Evolutionary conservation across 2,329 filamentous ascomycete genomes (phyloP).

Genomic region (Aspergillus vadensis): DNA sequence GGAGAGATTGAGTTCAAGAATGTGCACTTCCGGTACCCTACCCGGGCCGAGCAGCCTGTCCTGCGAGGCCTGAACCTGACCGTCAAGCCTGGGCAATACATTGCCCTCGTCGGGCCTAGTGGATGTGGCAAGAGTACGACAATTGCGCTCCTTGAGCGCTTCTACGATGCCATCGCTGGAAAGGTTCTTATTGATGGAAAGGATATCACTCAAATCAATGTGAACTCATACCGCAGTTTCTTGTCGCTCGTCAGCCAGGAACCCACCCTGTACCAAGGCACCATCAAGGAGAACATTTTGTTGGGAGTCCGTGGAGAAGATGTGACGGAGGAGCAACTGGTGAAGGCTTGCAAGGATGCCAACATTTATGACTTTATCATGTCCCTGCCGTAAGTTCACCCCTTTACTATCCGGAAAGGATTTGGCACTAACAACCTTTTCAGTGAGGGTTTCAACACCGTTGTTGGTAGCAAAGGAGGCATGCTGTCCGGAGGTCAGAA

Average conservation of each 20-base stretch:
- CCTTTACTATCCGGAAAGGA: not conserved
- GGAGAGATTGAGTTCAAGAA: constrained; percentile 86
- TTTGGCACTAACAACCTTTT: constrained; percentile 22
- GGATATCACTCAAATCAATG: constrained; percentile 77
- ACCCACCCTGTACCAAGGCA: constrained; percentile 91
- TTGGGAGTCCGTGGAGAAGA: constrained; percentile 70
- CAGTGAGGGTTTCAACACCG: constrained; percentile 75
- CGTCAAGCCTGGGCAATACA: constrained; percentile 50
- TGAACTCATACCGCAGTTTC: constrained; percentile 81
- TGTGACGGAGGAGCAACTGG: constrained; percentile 70
- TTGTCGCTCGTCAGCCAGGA: constrained; percentile 92
- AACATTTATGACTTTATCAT: constrained; percentile 93
- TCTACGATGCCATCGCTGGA: constrained; percentile 85
- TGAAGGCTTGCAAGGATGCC: constrained; percentile 80
- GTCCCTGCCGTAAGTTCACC: constrained; percentile 64
- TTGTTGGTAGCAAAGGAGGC: constrained; percentile 83
- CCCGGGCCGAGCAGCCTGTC: constrained; percentile 86
- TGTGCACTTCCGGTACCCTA: constrained; percentile 93
- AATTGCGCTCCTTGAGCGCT: constrained; percentile 87
- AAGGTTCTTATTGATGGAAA: constrained; percentile 79
- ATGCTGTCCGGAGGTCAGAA: constrained; percentile 91
- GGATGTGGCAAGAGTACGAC: constrained; percentile 95
- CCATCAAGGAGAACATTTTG: constrained; percentile 85
- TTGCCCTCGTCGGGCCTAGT: constrained; percentile 86
- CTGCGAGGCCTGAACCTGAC: constrained; percentile 73